Evolutionary conservation across 148 eudicot species (phyloP), one percentile per base, ranked within the genome.

Genomic region (Spergularia bocconei): DNA sequence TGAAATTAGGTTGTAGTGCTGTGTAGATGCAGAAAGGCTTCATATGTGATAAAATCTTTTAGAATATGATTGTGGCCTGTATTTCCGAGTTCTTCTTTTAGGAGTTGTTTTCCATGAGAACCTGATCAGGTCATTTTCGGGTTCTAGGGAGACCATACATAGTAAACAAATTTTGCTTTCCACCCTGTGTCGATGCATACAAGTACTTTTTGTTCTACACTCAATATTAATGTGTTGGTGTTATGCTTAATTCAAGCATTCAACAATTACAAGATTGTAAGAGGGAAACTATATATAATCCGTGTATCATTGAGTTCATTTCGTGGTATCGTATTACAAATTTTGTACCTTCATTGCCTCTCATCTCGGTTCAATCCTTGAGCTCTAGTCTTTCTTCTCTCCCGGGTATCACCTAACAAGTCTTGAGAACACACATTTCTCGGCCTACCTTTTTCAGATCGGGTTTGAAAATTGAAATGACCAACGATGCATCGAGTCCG

Each of bases 21-120:
- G 67, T 74, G 73, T 80, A 75, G 82, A 63, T 69, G 67, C 38
- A 41, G 63, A 48, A 68, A 36, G n/a, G 48, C 70, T 54, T 69
- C 57, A 47, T 55, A 36, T 54, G 11, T 63, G 59, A 54, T 48
- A 71, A 48, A 25, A 64, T 48, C 50, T 66, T 39, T 54, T 39
- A 12, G 50, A 70, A 19, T 36, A 55, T 38, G 74, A 57, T 71
- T 13, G 59, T 29, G 62, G 74, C 74, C 52, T 19, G 20, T 69
- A 29, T 67, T 57, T 60, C 68, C 13, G 53, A 50, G n/a, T 58
- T 25, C 44, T 67, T 23, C 16, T 15, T 21, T 16, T 75, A 20
- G 29, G 47, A 51, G 63, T 60, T 63, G 20, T 21, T 64, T 66
- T 75, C 36, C 23, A 56, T 65, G 41, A 17, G 59, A 65, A 65